Percentiles rank a stretch among this genome's conserved stretches.
Conservation (phyloP, 2,329 filamentous ascomycete species). For the Pseudocercospora eumusae region DNA sequence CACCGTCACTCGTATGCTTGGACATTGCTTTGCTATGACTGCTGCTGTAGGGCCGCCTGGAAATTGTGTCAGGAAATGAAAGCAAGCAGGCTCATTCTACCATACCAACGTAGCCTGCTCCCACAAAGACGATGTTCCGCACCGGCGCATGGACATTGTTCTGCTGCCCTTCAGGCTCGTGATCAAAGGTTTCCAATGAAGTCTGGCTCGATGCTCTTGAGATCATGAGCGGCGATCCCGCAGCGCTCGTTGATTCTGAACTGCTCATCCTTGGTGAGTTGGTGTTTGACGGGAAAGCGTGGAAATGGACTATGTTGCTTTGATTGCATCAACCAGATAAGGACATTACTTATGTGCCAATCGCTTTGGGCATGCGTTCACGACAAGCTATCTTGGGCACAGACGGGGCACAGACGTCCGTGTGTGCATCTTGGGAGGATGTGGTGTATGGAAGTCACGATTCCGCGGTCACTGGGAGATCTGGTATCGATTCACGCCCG, state of each 20-base stretch:
- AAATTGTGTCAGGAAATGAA: not conserved
- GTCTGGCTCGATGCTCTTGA: slow-evolving; percentile 14
- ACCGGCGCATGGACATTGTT: not conserved
- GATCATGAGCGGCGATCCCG: slow-evolving; percentile 5
- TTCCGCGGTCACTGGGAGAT: not conserved
- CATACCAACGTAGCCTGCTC: slow-evolving; percentile 17
- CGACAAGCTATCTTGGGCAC: not conserved
- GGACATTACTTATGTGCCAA: not conserved
- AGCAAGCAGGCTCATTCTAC: not conserved
- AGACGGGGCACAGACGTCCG: not conserved
- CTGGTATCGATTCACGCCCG: slow-evolving; percentile 1
- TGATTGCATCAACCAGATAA: not conserved
- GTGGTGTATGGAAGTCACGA: not conserved
- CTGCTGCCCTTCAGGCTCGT: slow-evolving; percentile 2
- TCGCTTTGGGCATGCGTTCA: not conserved
- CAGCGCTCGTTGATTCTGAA: slow-evolving; percentile 15
- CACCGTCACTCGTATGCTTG: slow-evolving; percentile 69
- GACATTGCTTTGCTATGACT: slow-evolving; percentile 71
- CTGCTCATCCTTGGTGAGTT: slow-evolving; percentile 10
- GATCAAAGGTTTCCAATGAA: slow-evolving; percentile 6
- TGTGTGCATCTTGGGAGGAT: not conserved
- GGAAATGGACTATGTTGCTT: not conserved
- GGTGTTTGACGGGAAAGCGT: not conserved
- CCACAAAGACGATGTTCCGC: slow-evolving; percentile 15
- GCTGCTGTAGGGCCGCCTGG: slow-evolving; percentile 70